Base-by-base conservation (phyloP, 2,329 filamentous ascomycete genomes). In the Fusarium hainanense region DNA sequence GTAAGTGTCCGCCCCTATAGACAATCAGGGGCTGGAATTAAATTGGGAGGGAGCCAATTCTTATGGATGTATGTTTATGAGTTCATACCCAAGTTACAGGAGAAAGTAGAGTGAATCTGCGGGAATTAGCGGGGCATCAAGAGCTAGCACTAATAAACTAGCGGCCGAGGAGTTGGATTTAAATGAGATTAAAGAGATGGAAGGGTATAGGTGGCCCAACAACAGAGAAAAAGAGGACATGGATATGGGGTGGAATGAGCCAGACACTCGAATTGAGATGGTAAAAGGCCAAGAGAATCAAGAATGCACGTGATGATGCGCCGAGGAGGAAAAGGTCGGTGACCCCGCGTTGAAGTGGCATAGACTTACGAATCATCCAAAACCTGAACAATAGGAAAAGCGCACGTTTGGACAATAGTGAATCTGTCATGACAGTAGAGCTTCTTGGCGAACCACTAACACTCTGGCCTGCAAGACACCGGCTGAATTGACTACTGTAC, bases 31-130 rank as follows among this genome's bases (percentile, higher is more conserved):
- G 28, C 37, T 54, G 51, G 37, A 49, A 62, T 64, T 37, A 70
- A 62, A 71, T 69, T 68, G 59, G 68, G 68, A 71, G 68, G 68
- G 54, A 70, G 55, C 68, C 68, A 55, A 61, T 27, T 63, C 48
- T 42, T 43, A 54, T 47, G 7, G 42, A 55, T 21, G 23, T 51
- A 7, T 52, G 27, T 54, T 52, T 50, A 43, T 64, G 21, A 68
- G 43, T 50, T 43, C 28, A 41, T 34, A 37, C 34, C 34, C 18
- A n/a, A n/a, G 34, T 37, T 37, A 42, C 42, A 47, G 30, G 30
- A 37, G 47, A 50, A 25, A 43, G 40, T 41, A 56, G 25, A 43
- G 30, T 27, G 47, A 56, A 52, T n/a, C 27, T 37, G 58, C 48
- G 58, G 58, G 43, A 63, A 49, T 63, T 54, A 56, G 48, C 37